Base-by-base conservation (phyloP, 2,329 filamentous ascomycete genomes). In the Botryosphaeria dothidea region DNA sequence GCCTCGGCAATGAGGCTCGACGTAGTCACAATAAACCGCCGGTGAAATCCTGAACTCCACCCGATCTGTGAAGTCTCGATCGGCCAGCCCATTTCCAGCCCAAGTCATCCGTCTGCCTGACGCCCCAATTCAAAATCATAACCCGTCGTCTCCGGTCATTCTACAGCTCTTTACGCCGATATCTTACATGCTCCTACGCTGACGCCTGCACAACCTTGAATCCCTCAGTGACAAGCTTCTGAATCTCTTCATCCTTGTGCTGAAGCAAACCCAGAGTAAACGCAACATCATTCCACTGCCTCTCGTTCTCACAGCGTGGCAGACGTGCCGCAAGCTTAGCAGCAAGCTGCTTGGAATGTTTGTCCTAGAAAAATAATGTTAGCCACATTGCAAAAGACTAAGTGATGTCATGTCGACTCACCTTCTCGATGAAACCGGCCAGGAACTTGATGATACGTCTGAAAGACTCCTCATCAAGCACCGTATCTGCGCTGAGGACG, bases 251-350 rank as follows among this genome's bases (percentile, higher is more conserved):
- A 71, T 94, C 94, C 83, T 95, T 96, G 77, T 99, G 95, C 73
- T 93, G 93, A 65, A 99, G 80, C 66, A 97, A 79, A 2, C 92
- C 92, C 66, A 99, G 80, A 3, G 93, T 93, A 81, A 93, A 99
- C 0, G 94, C 92, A 48, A 98, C 93, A 79, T 99, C 95, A 74
- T 94, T 96, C 95, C 95, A 99, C 76, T 98, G 93, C 68, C 93
- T 85, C 80, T 99, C 94, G 54, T 86, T 96, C 75, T 97, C 93
- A 73, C 93, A 97, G 52, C 94, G 86, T 1, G 86, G 84, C 49
- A 99, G 84, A 69, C 95, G 86, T 4, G 93, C 93, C 0, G 95
- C 93, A 67, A 99, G 84, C 79, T 99, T 99, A 67, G 94, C 90
- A 0, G 95, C 90, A 29, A 99, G 85, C 76, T 99, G 94, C 72